Conservation (phyloP, 129 eudicot genomes). For the Smallanthus sonchifolius region DNA sequence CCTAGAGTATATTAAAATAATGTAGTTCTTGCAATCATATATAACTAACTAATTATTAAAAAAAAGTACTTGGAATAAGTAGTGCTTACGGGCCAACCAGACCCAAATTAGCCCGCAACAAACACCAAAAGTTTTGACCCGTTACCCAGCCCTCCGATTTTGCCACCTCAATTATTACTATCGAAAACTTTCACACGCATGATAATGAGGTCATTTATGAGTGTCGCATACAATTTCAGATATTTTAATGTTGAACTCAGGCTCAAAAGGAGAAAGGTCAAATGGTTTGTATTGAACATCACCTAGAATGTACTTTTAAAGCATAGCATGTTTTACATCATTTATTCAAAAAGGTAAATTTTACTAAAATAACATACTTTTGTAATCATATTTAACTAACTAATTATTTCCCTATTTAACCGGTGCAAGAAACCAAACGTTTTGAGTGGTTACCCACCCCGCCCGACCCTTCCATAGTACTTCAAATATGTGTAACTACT, state of each 20-base stretch:
- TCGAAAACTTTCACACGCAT: neutral
- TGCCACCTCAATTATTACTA: neutral
- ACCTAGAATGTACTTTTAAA: neutral
- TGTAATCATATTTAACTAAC: neutral
- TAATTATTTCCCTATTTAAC: neutral
- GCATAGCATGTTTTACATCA: neutral
- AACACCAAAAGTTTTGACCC: neutral
- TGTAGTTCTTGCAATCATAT: neutral
- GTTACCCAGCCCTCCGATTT: neutral
- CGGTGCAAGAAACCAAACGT: neutral
- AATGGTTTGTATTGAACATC: neutral
- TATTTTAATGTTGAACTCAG: neutral
- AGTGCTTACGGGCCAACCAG: neutral
- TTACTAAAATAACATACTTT: neutral
- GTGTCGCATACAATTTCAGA: neutral
- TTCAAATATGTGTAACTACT: neutral
- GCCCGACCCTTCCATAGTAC: neutral
- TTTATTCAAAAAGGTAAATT: neutral
- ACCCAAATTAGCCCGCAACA: neutral
- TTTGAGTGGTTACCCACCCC: neutral
- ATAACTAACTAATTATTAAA: neutral
- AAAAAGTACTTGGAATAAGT: neutral
- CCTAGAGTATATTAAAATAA: neutral
- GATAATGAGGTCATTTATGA: neutral
- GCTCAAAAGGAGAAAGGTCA: neutral